phyloP scores from a whole-genome alignment of 495 filamentous ascomycete species.

The Usnea hakonensis region DNA sequence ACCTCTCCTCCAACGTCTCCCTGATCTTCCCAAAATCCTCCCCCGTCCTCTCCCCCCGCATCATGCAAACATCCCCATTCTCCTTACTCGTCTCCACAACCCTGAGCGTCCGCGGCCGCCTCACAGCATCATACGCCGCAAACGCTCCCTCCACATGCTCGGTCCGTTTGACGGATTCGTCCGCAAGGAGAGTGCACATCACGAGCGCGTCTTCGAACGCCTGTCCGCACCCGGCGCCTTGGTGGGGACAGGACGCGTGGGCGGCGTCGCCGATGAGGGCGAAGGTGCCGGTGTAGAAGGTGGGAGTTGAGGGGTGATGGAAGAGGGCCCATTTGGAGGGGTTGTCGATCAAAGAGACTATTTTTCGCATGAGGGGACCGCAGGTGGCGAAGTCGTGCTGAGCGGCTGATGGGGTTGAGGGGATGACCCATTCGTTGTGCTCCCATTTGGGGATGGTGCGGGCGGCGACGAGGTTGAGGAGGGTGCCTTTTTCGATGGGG shows the following conservation, averaged over 20 bases:
- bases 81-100: conserved; percentile 40
- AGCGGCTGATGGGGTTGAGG: conserved; percentile 39
- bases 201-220: conserved; percentile 52
- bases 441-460: conserved; percentile 24
- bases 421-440: conserved; percentile 49
- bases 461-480: conserved; percentile 38
- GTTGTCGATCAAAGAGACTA: conserved; percentile 15
- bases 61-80: conserved; percentile 11
- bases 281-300: conserved; percentile 30
- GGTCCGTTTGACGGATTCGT: conserved; percentile 22
- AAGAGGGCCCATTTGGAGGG: conserved; percentile 31
- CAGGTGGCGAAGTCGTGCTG: conserved; percentile 22
- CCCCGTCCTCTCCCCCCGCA: conserved; percentile 8
- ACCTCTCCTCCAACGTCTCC: conserved; percentile 21
- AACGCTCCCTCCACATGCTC: conserved; percentile 13
- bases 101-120: conserved; percentile 36
- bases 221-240: conserved; percentile 53
- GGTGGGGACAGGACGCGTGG: conserved; percentile 52
- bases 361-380: conserved; percentile 9
- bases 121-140: conserved; percentile 14
- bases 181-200: conserved; percentile 41
- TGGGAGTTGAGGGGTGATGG: conserved; percentile 38
- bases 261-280: conserved; percentile 51
- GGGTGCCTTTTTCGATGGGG: conserved; percentile 39
- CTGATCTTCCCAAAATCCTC: conserved; percentile 16